Evolutionary conservation across 257 asterid species (phyloP).

Genomic region (Lycium ferocissimum): DNA sequence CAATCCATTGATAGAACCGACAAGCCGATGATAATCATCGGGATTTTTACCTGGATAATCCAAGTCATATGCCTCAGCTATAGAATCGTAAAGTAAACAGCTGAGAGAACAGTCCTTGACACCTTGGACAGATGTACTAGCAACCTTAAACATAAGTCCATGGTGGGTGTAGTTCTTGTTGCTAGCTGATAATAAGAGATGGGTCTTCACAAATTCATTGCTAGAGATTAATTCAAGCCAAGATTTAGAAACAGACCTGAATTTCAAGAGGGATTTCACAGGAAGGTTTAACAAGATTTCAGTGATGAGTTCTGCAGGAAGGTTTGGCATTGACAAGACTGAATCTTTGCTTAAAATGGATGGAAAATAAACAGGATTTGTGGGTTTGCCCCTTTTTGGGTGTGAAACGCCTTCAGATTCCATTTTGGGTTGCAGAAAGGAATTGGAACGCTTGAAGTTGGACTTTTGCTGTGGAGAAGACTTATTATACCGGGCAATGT

Average conservation of each 20-base stretch:
- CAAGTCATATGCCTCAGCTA: background rate
- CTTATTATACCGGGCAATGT: too few relatives aligned
- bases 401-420: background rate
- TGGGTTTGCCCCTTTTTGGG: background rate
- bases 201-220: background rate
- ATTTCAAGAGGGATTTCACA: too few relatives aligned
- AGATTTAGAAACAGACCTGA: too few relatives aligned
- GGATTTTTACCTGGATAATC: background rate
- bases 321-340: slow-evolving; percentile 54
- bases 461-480: too few relatives aligned
- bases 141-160: background rate
- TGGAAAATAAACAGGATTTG: background rate
- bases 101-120: background rate
- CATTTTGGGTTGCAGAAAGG: background rate
- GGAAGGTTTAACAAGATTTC: too few relatives aligned
- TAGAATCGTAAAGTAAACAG: background rate
- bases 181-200: background rate
- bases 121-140: background rate
- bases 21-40: background rate
- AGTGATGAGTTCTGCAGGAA: background rate
- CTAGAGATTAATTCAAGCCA: too few relatives aligned
- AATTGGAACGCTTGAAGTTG: background rate
- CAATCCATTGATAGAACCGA: background rate
- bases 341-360: slow-evolving; percentile 40
- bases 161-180: background rate